Evolutionary conservation across 495 filamentous ascomycete species (phyloP).

Genomic region (Xylaria grammica): DNA sequence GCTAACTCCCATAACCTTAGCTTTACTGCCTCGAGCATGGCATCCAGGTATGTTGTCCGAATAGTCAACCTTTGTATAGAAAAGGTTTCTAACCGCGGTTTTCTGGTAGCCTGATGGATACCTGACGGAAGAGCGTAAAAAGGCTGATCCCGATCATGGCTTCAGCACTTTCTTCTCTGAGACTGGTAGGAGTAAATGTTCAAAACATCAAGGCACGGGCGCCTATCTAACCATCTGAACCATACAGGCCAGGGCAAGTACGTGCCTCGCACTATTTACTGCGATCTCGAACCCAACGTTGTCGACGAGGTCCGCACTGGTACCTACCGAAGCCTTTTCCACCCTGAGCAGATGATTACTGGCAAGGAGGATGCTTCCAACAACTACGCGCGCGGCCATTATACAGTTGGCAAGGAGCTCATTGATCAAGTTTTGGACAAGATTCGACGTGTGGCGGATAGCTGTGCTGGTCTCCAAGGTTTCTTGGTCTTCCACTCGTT

Average conservation of each 20-base stretch:
- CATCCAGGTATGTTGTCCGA: conserved; percentile 78
- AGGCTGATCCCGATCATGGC: conserved; percentile 87
- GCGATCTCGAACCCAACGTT: conserved; percentile 99
- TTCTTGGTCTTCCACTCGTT: conserved; percentile 99
- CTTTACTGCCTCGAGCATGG: conserved; percentile 99
- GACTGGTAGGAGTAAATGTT: conserved; percentile 75
- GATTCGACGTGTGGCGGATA: conserved; percentile 93
- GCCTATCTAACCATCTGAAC: conserved; percentile 27
- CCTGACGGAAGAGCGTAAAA: conserved; percentile 97
- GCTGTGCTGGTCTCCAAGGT: conserved; percentile 95
- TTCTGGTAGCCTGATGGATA: conserved; percentile 87
- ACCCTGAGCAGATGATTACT: conserved; percentile 98
- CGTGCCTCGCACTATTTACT: conserved; percentile 98
- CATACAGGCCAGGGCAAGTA: conserved; percentile 92
- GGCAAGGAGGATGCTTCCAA: conserved; percentile 99
- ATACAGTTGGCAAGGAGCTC: conserved; percentile 98
- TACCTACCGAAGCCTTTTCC: conserved; percentile 93
- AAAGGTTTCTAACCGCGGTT: conserved; percentile 46
- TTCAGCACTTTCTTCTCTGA: conserved; percentile 99
- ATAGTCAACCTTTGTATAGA: background rate
- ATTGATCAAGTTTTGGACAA: conserved; percentile 97
- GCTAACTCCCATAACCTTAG: conserved; percentile 55
- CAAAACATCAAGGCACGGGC: conserved; percentile 6
- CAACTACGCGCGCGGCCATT: conserved; percentile 99
- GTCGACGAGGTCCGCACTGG: conserved; percentile 99